phyloP scores from a whole-genome alignment of 352 stramenopile species.

The Ochromonadaceae sp. region DNA sequence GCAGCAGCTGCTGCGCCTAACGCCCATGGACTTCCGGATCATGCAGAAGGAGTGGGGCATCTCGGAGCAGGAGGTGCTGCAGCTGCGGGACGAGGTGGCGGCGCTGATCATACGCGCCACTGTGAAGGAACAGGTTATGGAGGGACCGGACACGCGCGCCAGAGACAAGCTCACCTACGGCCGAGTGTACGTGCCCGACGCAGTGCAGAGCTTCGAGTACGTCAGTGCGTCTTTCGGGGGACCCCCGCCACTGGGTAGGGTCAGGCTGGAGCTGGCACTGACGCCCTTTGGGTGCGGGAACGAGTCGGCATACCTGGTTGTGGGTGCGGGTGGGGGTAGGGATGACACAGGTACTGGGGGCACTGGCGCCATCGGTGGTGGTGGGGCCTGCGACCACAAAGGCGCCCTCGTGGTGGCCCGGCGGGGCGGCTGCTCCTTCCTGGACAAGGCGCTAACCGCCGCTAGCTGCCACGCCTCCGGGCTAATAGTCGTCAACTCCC shows the following conservation, averaged over 20 bases:
- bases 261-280: background rate
- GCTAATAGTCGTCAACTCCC: background rate
- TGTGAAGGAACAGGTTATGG: background rate
- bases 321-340: too few species aligned
- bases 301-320: too few species aligned
- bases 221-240: background rate
- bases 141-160: background rate
- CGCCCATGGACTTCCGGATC: constrained; percentile 11
- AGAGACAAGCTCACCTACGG: background rate
- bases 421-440: constrained; percentile 5
- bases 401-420: background rate
- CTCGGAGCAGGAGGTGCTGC: background rate
- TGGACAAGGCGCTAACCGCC: background rate
- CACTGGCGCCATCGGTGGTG: too few species aligned
- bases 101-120: background rate
- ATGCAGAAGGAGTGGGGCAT: constrained; percentile 8
- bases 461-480: background rate
- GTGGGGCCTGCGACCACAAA: too few species aligned
- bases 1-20: background rate
- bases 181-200: background rate
- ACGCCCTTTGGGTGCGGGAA: background rate
- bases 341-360: too few species aligned
- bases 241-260: background rate
- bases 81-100: background rate
- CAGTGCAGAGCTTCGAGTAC: background rate